Evolutionary conservation across 164 flowering plant species (phyloP).

Genomic region (Tetracentron sinense): DNA sequence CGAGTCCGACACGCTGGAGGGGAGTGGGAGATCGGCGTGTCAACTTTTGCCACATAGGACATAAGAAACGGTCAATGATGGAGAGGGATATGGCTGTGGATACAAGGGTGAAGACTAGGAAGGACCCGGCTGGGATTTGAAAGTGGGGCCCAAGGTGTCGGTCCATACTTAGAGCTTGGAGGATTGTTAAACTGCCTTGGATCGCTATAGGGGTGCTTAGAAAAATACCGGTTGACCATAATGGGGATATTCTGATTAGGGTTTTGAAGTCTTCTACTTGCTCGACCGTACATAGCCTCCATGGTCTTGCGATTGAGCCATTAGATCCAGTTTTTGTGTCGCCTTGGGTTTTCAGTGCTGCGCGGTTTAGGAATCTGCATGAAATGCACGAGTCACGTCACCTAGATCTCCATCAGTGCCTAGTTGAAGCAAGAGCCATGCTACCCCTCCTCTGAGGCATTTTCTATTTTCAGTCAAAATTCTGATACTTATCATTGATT

Average conservation of each 20-base stretch:
- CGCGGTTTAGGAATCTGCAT: constrained; percentile 20
- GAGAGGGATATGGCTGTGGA: constrained; percentile 35
- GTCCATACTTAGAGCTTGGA: constrained; percentile 67
- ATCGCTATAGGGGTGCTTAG: constrained; percentile 43
- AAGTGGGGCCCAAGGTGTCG: constrained; percentile 50
- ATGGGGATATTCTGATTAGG: constrained; percentile 47
- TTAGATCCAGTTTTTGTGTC: constrained; percentile 5
- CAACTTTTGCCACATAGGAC: constrained; percentile 39
- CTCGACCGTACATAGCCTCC: constrained; percentile 55
- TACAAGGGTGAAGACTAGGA: constrained; percentile 34
- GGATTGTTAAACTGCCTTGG: constrained; percentile 38
- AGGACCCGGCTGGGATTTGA: constrained; percentile 59
- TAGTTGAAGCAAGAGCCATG: too few species aligned
- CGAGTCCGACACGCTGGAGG: constrained; percentile 53
- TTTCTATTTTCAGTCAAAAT: too few species aligned
- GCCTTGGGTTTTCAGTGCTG: constrained; percentile 18
- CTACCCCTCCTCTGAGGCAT: too few species aligned
- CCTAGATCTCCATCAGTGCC: too few species aligned
- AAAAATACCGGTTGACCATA: constrained; percentile 49
- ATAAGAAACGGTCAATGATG: constrained; percentile 41
- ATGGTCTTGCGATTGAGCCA: too few species aligned
- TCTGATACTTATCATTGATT: too few species aligned
- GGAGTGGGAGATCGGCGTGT: constrained; percentile 27
- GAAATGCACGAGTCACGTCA: not conserved
- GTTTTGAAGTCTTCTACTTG: constrained; percentile 69